Conservation (phyloP, 2,329 filamentous ascomycete genomes). For the Lasiodiplodia sp. region DNA sequence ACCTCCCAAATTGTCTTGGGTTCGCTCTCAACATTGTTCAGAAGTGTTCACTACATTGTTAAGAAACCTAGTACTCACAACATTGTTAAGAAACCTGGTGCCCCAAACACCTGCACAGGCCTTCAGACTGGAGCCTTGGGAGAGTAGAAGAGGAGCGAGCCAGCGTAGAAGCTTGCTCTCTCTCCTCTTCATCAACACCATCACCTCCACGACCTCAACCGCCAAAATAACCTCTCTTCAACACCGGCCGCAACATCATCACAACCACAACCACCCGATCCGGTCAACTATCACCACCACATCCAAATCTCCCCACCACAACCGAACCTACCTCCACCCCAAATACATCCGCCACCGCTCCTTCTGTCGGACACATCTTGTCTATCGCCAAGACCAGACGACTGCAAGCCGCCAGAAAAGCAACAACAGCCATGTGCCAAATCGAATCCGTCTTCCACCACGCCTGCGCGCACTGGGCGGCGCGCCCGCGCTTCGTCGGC, state of each 20-base stretch:
- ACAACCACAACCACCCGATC: neutral
- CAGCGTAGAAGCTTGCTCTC: neutral
- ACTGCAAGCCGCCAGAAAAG: too few species aligned
- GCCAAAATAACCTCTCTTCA: neutral
- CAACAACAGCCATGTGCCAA: constrained; percentile 37
- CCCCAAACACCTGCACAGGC: neutral
- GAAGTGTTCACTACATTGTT: too few species aligned
- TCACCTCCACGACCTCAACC: neutral
- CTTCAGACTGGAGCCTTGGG: neutral
- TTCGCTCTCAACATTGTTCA: neutral
- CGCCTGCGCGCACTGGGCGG: constrained; percentile 42
- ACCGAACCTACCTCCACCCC: too few species aligned
- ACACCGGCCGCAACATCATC: neutral
- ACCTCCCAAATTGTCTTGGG: neutral
- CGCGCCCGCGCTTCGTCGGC: constrained; percentile 37
- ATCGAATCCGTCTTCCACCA: constrained; percentile 42
- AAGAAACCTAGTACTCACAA: neutral
- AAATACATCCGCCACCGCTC: too few species aligned
- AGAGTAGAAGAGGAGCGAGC: neutral
- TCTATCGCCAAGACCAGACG: too few species aligned
- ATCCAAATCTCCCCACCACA: neutral
- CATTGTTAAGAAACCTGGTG: neutral
- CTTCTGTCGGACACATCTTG: too few species aligned
- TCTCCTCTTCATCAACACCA: neutral
- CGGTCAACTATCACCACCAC: neutral